Evolutionary conservation across 345 rosid species (phyloP).

Genomic region (Cardamine chenopodiifolia): DNA sequence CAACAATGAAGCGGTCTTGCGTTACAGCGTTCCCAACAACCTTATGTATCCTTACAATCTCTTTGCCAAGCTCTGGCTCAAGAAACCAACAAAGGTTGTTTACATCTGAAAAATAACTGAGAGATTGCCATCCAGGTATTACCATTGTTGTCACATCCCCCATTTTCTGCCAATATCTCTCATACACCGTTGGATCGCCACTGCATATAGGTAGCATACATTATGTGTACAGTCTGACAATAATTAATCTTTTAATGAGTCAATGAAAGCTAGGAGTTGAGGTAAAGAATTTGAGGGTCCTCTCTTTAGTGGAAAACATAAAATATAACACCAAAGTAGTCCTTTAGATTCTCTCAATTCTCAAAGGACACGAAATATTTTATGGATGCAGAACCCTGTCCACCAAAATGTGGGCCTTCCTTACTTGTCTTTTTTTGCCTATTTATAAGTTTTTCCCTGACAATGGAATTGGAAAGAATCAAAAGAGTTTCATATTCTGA

Average conservation of each 20-base stretch:
- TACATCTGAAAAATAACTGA: slow-evolving; percentile 80
- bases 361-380: slow-evolving; percentile 13
- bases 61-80: slow-evolving; percentile 68
- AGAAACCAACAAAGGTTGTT: slow-evolving; percentile 82
- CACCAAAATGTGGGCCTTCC: slow-evolving; percentile 19
- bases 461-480: slow-evolving; percentile 1
- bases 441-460: neutral
- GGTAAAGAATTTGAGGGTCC: neutral
- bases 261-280: neutral
- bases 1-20: slow-evolving; percentile 62
- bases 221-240: neutral
- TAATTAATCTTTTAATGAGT: neutral
- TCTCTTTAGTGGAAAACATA: slow-evolving; percentile 13
- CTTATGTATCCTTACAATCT: slow-evolving; percentile 65
- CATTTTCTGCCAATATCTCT: slow-evolving; percentile 65
- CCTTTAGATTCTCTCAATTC: slow-evolving; percentile 32
- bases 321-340: slow-evolving; percentile 23
- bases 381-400: slow-evolving; percentile 12
- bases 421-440: slow-evolving; percentile 11
- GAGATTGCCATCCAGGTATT: slow-evolving; percentile 85
- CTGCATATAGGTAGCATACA: slow-evolving; percentile 47
- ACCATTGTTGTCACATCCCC: slow-evolving; percentile 73
- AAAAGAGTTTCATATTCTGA: slow-evolving; percentile 3
- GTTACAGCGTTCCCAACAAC: slow-evolving; percentile 87
- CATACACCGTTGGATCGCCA: slow-evolving; percentile 94